Evolutionary conservation across 1,284 basidiomycete genomes (phyloP), one percentile per base, ranked within the genome.

Genomic region (Lentinus polychrous): DNA sequence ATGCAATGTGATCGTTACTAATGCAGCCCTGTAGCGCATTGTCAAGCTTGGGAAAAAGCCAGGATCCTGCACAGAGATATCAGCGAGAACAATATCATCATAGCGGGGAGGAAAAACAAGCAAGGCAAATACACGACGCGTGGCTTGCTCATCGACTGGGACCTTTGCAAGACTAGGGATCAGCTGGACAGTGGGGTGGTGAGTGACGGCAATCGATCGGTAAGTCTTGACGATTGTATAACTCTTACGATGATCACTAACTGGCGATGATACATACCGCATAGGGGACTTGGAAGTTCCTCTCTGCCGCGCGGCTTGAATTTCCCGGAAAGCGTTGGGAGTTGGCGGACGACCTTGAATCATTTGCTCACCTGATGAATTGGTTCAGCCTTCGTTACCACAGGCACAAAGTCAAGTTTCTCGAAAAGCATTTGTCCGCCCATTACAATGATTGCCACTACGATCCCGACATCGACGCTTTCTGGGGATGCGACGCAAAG

Each of bases 221-320:
- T 45, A 22, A 20, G 43, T 5, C 5, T 27, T 10, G 10, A 10
- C 4, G 27, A 27, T 27, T 5, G n/a, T n/a, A n/a, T n/a, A 27
- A 27, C 27, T 10, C 4, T 27, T 27, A 27, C 27, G 27, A 4
- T 10, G 27, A 10, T 27, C 27, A 10, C 27, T 27, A 27, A n/a
- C 33, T 31, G 3, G 44, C 7, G 7, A n/a, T n/a, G 35, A 8
- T 5, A 22, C 27, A 10, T 3, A 14, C 8, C 18, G 3, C 23
- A 12, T 20, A 48, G 46, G 46, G 46, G 4, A 48, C 46, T 20
- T 48, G 46, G 46, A 14, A 10, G n/a, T 48, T 48, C 31, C 41
- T 42, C 3, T 48, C 38, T 6, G 46, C 46, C 7, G 10, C 32
- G 8, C 24, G 41, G n/a, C 37, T 42, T 7, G 11, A 24, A 10